Evolutionary conservation across 306 rosid species (phyloP).

Genomic region (Lupinus albus): DNA sequence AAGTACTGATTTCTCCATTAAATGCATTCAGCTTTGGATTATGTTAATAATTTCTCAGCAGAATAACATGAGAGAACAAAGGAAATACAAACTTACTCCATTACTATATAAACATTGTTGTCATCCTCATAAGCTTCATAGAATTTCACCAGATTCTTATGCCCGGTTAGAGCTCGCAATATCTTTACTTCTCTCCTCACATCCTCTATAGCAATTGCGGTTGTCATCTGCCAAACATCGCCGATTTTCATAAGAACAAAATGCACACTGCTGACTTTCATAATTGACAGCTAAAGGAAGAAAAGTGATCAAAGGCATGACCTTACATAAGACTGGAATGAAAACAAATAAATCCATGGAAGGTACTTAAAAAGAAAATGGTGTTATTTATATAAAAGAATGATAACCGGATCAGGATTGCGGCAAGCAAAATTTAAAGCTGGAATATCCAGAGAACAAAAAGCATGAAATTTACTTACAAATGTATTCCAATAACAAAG

Average conservation of each 20-base stretch:
- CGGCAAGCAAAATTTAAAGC: conserved; percentile 17
- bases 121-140: conserved; percentile 84
- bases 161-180: conserved; percentile 74
- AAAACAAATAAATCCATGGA: conserved; percentile 17
- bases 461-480: conserved; percentile 30
- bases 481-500: conserved; percentile 8
- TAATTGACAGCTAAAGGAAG: conserved; percentile 23
- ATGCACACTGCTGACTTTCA: conserved; percentile 18
- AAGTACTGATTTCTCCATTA: not conserved
- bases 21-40: not conserved
- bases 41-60: conserved; percentile 9
- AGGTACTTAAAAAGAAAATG: conserved; percentile 18
- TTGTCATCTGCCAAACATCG: conserved; percentile 73
- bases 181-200: conserved; percentile 90
- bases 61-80: not conserved
- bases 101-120: conserved; percentile 71
- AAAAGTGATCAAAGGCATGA: conserved; percentile 19
- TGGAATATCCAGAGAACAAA: conserved; percentile 23
- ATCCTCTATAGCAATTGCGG: conserved; percentile 83
- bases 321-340: conserved; percentile 28
- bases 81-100: conserved; percentile 71
- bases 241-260: conserved; percentile 40
- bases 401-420: not conserved
- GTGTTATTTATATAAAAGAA: conserved; percentile 15
- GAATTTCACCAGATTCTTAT: conserved; percentile 76